Conservation (phyloP, 2,329 filamentous ascomycete species). For the Tolypocladium pustulatum region DNA sequence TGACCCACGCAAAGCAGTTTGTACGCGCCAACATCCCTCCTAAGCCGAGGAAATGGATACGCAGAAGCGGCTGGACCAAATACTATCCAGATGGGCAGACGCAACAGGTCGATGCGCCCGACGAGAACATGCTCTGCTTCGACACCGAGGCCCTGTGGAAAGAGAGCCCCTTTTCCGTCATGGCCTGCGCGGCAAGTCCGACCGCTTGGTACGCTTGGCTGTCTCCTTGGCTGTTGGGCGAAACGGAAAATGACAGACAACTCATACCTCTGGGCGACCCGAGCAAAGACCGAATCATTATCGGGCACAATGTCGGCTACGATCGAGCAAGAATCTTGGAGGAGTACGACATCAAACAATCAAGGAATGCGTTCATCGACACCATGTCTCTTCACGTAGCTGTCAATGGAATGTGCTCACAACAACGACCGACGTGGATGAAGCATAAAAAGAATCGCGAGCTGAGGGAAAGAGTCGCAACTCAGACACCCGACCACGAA, state of each 20-base stretch:
- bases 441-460: slow-evolving; percentile 88
- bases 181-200: slow-evolving; percentile 87
- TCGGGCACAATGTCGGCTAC: slow-evolving; percentile 94
- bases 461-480: slow-evolving; percentile 66
- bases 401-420: slow-evolving; percentile 97
- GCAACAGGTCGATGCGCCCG: slow-evolving; percentile 63
- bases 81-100: slow-evolving; percentile 65
- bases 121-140: slow-evolving; percentile 78
- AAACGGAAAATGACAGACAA: slow-evolving; percentile 67
- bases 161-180: slow-evolving; percentile 82
- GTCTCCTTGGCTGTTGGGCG: slow-evolving; percentile 85
- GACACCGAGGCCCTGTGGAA: slow-evolving; percentile 98
- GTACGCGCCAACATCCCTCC: slow-evolving; percentile 48
- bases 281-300: slow-evolving; percentile 60
- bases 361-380: slow-evolving; percentile 79
- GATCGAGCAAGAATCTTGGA: slow-evolving; percentile 81
- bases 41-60: slow-evolving; percentile 62
- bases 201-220: slow-evolving; percentile 96
- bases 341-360: slow-evolving; percentile 78
- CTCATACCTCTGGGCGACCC: slow-evolving; percentile 80
- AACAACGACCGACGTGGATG: slow-evolving; percentile 94
- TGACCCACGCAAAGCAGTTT: slow-evolving; percentile 66
- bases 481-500: slow-evolving; percentile 59
- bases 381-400: slow-evolving; percentile 98
- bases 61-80: slow-evolving; percentile 84